Evolutionary conservation across 306 rosid species (phyloP).

Genomic region (Pyrus communis): DNA sequence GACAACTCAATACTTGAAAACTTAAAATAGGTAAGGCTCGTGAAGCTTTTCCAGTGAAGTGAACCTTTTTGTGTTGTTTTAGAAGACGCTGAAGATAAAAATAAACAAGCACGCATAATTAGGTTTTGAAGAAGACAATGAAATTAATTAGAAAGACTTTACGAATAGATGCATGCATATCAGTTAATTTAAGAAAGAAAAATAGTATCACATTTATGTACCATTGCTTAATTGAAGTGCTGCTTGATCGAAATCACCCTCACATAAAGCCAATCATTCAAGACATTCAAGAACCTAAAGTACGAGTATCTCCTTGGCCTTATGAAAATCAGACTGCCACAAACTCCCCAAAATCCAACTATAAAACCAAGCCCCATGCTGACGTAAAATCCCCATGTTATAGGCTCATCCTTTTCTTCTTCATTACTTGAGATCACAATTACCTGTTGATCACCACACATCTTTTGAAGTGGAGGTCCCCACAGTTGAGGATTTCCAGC

Average conservation of each 20-base stretch:
- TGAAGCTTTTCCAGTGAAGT: too few species aligned
- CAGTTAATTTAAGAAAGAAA: too few species aligned
- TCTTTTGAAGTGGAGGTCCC: background rate
- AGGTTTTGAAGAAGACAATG: too few species aligned
- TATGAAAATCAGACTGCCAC: conserved; percentile 6
- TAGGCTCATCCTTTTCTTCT: background rate
- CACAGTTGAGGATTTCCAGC: conserved; percentile 6
- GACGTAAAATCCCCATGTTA: background rate
- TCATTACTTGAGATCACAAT: accelerated
- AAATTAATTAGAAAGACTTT: background rate
- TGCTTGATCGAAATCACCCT: too few species aligned
- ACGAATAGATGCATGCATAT: background rate
- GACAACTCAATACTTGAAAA: too few species aligned
- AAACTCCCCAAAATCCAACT: conserved; percentile 29
- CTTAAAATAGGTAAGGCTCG: too few species aligned
- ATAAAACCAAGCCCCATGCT: background rate
- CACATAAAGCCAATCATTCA: conserved; percentile 1
- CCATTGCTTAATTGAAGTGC: too few species aligned
- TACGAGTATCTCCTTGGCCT: conserved; percentile 16
- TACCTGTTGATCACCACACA: background rate
- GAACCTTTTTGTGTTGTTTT: too few species aligned
- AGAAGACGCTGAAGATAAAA: too few species aligned
- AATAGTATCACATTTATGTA: too few species aligned
- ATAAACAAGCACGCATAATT: too few species aligned
- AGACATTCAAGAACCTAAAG: conserved; percentile 11